Evolutionary conservation across 2,329 filamentous ascomycete genomes (phyloP).

Genomic region (Alternaria ethzedia): DNA sequence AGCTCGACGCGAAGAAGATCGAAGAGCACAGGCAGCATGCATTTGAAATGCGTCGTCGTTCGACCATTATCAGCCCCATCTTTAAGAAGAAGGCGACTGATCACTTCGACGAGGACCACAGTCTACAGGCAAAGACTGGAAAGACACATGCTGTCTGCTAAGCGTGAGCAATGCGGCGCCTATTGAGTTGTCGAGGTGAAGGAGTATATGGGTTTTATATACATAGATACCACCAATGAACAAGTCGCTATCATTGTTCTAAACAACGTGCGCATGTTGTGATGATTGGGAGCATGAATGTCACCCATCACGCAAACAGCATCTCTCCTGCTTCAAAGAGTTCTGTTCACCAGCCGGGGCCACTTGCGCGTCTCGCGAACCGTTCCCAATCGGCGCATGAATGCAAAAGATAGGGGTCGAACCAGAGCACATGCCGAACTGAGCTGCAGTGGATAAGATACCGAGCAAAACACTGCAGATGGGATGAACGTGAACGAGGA

Average conservation of each 20-base stretch:
- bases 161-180: background rate
- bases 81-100: slow-evolving; percentile 44
- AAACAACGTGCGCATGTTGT: background rate
- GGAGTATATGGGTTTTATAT: background rate
- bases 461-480: background rate
- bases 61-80: slow-evolving; percentile 35
- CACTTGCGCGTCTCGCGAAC: background rate
- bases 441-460: background rate
- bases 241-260: background rate
- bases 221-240: background rate
- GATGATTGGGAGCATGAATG: background rate
- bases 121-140: slow-evolving; percentile 84
- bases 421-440: too few relatives aligned
- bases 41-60: slow-evolving; percentile 34
- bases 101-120: slow-evolving; percentile 82
- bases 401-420: background rate
- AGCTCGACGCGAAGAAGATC: slow-evolving; percentile 76
- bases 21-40: slow-evolving; percentile 66
- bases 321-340: background rate
- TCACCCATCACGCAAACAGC: background rate
- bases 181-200: too few relatives aligned
- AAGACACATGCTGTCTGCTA: slow-evolving; percentile 90
- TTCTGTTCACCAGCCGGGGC: background rate
- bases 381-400: background rate
- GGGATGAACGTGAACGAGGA: background rate